Conservation (phyloP, 2,329 filamentous ascomycete species). For the Colletotrichum cuscutae region DNA sequence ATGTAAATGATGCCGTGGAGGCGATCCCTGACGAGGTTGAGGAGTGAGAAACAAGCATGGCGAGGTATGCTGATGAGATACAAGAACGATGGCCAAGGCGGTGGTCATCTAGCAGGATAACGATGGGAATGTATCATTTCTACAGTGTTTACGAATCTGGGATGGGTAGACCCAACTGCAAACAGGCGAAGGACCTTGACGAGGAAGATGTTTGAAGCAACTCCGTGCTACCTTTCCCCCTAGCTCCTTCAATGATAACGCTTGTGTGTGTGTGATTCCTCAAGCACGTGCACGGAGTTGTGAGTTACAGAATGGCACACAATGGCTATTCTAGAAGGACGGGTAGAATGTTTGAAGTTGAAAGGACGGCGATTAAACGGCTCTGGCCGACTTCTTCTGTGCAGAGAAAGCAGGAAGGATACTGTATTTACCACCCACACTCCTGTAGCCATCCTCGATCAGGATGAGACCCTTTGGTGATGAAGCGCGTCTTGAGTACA, state of each 20-base stretch:
- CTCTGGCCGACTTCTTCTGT: neutral
- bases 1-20: slow-evolving; percentile 36
- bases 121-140: neutral
- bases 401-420: neutral
- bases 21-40: slow-evolving; percentile 43
- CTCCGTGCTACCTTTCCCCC: neutral
- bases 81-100: neutral
- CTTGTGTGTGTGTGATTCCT: neutral
- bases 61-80: neutral
- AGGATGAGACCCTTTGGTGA: neutral
- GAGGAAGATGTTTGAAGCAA: neutral
- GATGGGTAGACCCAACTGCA: neutral
- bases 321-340: neutral
- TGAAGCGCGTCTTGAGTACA: no score
- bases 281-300: neutral
- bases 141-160: neutral
- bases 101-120: neutral
- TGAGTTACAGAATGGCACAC: neutral
- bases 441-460: neutral
- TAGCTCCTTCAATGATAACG: neutral
- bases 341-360: neutral
- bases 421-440: no score
- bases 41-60: slow-evolving; percentile 38
- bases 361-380: neutral
- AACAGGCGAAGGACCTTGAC: neutral